Conservation (phyloP, 345 rosid genomes). For the Sonneratia caseolaris region DNA sequence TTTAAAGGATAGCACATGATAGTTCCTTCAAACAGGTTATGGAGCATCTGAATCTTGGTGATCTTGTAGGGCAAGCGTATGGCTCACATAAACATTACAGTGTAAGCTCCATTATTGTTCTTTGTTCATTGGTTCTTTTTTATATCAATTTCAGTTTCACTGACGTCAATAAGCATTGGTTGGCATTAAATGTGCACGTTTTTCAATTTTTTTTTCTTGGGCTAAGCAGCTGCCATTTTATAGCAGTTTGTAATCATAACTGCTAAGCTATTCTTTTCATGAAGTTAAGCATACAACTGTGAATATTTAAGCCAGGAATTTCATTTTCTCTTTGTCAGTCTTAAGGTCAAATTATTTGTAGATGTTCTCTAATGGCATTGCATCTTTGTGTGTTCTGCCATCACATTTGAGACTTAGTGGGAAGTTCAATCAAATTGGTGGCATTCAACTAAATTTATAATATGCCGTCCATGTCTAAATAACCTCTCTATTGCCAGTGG, state of each 20-base stretch:
- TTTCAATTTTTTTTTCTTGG: too few relatives aligned
- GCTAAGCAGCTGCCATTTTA: too few relatives aligned
- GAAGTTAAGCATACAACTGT: not conserved
- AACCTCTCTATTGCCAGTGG: not conserved
- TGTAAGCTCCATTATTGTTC: conserved; percentile 31
- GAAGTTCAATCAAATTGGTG: too few relatives aligned
- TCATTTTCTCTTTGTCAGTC: not conserved
- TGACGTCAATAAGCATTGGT: not conserved
- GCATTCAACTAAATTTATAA: not conserved
- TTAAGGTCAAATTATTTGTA: not conserved
- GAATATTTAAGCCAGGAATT: not conserved
- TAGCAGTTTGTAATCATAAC: not conserved
- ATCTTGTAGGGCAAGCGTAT: conserved; percentile 69
- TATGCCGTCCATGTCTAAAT: too few relatives aligned
- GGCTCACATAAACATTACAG: conserved; percentile 70
- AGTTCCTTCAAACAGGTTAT: conserved; percentile 36
- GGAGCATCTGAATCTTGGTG: conserved; percentile 54
- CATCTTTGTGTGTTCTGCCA: not conserved
- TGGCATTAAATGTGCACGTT: not conserved
- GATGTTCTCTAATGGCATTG: not conserved
- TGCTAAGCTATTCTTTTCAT: not conserved
- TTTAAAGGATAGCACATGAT: conserved; percentile 11
- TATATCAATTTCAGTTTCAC: not conserved
- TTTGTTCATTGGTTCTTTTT: not conserved
- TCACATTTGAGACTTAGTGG: not conserved